Percentiles rank a stretch among this genome's conserved stretches.
phyloP scores from a whole-genome alignment of 2,329 filamentous ascomycete species.

The Microcera coccophila region DNA sequence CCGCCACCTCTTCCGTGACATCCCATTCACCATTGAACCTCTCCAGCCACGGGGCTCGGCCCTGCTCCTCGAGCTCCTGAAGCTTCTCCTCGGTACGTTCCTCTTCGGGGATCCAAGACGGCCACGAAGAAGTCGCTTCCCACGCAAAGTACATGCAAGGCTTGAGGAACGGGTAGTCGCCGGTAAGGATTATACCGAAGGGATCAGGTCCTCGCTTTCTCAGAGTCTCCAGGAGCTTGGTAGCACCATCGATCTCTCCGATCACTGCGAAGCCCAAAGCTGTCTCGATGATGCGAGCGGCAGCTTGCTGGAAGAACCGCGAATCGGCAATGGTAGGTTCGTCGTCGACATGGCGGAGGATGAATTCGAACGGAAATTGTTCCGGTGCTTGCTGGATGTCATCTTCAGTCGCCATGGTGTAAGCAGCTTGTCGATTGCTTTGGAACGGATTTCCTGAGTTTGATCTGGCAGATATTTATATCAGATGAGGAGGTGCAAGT shows the following conservation, averaged over 20 bases:
- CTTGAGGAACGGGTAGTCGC: constrained; percentile 1
- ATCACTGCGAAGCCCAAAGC: constrained; percentile 3
- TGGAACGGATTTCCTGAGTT: too few species aligned
- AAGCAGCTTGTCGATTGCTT: too few species aligned
- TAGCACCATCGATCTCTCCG: constrained; percentile 3
- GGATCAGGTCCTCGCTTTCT: background rate
- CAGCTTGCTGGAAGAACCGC: constrained; percentile 1
- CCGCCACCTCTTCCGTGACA: background rate
- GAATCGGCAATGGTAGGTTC: constrained; percentile 5
- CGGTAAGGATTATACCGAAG: background rate
- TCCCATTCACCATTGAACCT: background rate
- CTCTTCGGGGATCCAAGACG: background rate
- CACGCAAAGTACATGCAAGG: constrained; percentile 6
- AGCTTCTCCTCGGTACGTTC: background rate
- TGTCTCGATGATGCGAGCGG: constrained; percentile 1
- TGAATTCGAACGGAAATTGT: constrained; percentile 2
- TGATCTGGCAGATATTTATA: too few species aligned
- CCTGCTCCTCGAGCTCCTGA: background rate
- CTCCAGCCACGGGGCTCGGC: background rate
- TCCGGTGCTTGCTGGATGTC: background rate
- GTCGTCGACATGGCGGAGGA: constrained; percentile 6
- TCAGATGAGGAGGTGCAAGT: too few species aligned
- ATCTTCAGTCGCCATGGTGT: background rate
- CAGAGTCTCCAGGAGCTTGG: constrained; percentile 4
- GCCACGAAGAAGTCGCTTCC: constrained; percentile 6